Evolutionary conservation across 2,329 filamentous ascomycete species (phyloP).

Genomic region (Elsinoe ampelina): DNA sequence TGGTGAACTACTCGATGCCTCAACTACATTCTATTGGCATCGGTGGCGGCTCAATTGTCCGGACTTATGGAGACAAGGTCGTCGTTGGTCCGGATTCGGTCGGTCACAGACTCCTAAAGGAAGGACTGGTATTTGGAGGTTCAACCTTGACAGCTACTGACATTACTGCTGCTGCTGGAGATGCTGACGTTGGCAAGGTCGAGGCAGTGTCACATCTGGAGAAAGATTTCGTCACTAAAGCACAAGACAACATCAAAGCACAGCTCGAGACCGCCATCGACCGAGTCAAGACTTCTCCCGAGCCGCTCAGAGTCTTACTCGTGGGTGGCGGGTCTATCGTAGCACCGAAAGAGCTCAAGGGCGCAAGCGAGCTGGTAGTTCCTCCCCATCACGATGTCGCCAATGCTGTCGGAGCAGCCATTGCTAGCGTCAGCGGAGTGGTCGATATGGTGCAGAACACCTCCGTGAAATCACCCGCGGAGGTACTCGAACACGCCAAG

Average conservation of each 20-base stretch:
- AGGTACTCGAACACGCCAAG: constrained; percentile 32
- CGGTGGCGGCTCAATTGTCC: constrained; percentile 45
- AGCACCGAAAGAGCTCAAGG: constrained; percentile 39
- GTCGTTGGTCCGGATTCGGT: constrained; percentile 50
- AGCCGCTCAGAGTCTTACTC: constrained; percentile 44
- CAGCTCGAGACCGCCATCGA: constrained; percentile 47
- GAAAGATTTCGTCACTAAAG: constrained; percentile 18
- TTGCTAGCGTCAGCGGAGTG: constrained; percentile 45
- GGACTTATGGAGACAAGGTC: constrained; percentile 26
- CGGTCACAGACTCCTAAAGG: constrained; percentile 40
- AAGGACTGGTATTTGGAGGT: constrained; percentile 47
- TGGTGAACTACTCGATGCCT: constrained; percentile 42
- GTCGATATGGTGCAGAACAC: constrained; percentile 44
- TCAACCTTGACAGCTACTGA: constrained; percentile 45
- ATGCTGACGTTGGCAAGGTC: constrained; percentile 21
- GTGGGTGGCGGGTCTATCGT: constrained; percentile 51
- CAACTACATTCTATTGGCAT: constrained; percentile 46
- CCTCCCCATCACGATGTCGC: constrained; percentile 48
- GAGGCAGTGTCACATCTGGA: constrained; percentile 18
- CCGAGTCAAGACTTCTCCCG: constrained; percentile 47
- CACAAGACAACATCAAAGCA: constrained; percentile 33
- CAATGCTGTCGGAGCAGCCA: constrained; percentile 53
- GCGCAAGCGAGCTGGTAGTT: constrained; percentile 42
- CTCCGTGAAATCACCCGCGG: constrained; percentile 31
- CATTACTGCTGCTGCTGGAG: constrained; percentile 34